phyloP scores from a whole-genome alignment of 2,329 filamentous ascomycete species.

The Aspergillus neotritici region DNA sequence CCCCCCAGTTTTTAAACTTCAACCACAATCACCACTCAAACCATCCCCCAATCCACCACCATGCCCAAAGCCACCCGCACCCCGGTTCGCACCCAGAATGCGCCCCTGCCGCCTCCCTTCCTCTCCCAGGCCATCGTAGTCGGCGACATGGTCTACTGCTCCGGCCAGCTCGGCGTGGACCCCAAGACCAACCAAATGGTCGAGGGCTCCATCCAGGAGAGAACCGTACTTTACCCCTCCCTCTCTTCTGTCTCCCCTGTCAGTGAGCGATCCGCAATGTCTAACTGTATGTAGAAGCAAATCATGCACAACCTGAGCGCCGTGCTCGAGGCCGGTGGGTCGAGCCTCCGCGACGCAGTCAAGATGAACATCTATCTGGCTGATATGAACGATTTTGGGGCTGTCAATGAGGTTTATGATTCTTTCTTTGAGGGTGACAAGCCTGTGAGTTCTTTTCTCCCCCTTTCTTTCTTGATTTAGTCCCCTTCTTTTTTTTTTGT shows the following conservation, averaged over 20 bases:
- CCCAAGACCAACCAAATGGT: constrained; percentile 17
- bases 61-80: constrained; percentile 4
- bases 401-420: constrained; percentile 73
- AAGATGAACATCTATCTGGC: constrained; percentile 63
- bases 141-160: constrained; percentile 23
- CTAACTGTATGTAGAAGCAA: constrained; percentile 38
- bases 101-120: constrained; percentile 16
- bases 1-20: too few relatives aligned
- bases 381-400: constrained; percentile 59
- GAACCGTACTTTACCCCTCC: constrained; percentile 12
- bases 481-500: neutral
- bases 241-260: too few relatives aligned
- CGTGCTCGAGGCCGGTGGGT: constrained; percentile 56
- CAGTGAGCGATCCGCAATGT: too few relatives aligned
- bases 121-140: constrained; percentile 23
- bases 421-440: constrained; percentile 22
- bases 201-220: constrained; percentile 17
- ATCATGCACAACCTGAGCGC: constrained; percentile 50
- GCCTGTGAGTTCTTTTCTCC: constrained; percentile 26
- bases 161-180: constrained; percentile 21
- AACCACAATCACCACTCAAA: too few relatives aligned
- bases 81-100: constrained; percentile 8
- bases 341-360: constrained; percentile 53
- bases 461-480: too few relatives aligned
- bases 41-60: too few relatives aligned